phyloP scores from a whole-genome alignment of 75 land plant genomes.

The Selaginella moellendorffii region DNA sequence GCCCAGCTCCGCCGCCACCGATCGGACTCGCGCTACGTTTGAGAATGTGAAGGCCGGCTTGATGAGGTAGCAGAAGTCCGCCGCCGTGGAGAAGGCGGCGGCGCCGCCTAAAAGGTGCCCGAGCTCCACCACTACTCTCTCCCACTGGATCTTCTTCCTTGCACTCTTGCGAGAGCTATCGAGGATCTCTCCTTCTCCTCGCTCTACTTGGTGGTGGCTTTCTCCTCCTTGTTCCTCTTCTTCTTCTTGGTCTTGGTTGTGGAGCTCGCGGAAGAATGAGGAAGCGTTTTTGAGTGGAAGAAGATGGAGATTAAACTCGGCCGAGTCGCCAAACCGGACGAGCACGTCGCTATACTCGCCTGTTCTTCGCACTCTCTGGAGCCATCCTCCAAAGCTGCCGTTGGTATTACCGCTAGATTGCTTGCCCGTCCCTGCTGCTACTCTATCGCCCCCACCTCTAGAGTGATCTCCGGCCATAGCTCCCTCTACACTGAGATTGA shows the following conservation, averaged over 20 bases:
- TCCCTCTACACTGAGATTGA: no score
- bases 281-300: slow-evolving; percentile 27
- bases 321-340: slow-evolving; percentile 10
- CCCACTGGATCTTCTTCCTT: no score
- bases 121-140: background rate
- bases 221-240: no score
- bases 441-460: no score
- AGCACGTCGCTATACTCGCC: slow-evolving; percentile 37
- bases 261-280: slow-evolving; percentile 21
- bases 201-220: no score
- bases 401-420: slow-evolving; percentile 12
- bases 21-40: slow-evolving; percentile 20
- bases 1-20: slow-evolving; percentile 22
- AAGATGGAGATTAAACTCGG: slow-evolving; percentile 27
- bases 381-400: slow-evolving; percentile 27
- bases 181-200: no score
- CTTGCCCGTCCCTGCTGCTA: background rate
- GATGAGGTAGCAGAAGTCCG: slow-evolving; percentile 27
- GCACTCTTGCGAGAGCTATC: no score
- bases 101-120: slow-evolving; percentile 12
- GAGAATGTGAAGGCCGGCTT: slow-evolving; percentile 24
- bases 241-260: no score
- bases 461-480: no score
- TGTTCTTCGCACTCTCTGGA: slow-evolving; percentile 26
- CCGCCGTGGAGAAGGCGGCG: slow-evolving; percentile 28